A percentile compares a stretch with the other conserved stretches of the same genome.
phyloP scores from a whole-genome alignment of 2,329 filamentous ascomycete species.

The Leptographium wingfieldii region DNA sequence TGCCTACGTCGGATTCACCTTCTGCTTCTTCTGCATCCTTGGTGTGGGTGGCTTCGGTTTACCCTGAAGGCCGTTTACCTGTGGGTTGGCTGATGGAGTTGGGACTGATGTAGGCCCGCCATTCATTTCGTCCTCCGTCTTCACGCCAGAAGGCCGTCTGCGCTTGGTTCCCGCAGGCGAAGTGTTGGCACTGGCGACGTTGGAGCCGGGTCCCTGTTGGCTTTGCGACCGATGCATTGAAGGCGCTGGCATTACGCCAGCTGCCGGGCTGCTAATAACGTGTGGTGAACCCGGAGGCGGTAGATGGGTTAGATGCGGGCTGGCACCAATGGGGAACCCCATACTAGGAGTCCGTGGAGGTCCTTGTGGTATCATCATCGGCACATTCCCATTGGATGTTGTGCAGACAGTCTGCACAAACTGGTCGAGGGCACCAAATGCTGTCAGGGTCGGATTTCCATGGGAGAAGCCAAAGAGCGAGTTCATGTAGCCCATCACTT shows the following conservation, averaged over 20 bases:
- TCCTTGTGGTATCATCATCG: conserved; percentile 30
- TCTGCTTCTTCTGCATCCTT: conserved; percentile 41
- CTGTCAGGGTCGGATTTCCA: conserved; percentile 37
- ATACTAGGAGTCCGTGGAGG: conserved; percentile 41
- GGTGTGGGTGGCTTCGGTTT: conserved; percentile 44
- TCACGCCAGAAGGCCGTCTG: conserved; percentile 43
- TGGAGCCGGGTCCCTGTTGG: conserved; percentile 54
- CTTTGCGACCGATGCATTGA: conserved; percentile 55
- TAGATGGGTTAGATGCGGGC: conserved; percentile 46
- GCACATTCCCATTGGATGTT: conserved; percentile 30
- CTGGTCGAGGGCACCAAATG: conserved; percentile 47
- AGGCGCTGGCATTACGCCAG: conserved; percentile 50
- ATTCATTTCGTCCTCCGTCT: conserved; percentile 39
- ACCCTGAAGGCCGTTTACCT: conserved; percentile 38
- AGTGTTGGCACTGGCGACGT: conserved; percentile 55
- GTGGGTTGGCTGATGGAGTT: conserved; percentile 31
- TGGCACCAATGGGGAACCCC: conserved; percentile 44
- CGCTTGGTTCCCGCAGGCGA: conserved; percentile 49
- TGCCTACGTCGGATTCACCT: conserved; percentile 25
- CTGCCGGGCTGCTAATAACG: conserved; percentile 43
- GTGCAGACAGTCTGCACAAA: conserved; percentile 36
- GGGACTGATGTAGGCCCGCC: conserved; percentile 27
- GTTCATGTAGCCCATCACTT: conserved; percentile 56
- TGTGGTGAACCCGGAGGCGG: conserved; percentile 51
- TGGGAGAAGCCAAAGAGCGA: conserved; percentile 48